phyloP scores from a whole-genome alignment of 208 protist species.

The Naegleria lovaniensis region DNA sequence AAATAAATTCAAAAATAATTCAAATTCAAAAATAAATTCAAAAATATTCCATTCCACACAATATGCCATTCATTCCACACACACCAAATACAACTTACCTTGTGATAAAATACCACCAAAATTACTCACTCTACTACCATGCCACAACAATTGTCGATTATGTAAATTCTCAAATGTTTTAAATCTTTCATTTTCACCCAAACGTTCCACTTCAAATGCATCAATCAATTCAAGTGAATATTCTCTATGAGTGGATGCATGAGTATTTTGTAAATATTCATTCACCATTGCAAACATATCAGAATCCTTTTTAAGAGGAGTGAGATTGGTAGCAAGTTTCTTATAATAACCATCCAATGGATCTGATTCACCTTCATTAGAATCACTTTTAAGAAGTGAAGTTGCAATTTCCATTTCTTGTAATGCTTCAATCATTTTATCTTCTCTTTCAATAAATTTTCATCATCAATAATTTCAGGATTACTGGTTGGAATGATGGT shows the following conservation, averaged over 20 bases:
- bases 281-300: constrained; percentile 53
- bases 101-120: constrained; percentile 78
- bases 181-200: constrained; percentile 57
- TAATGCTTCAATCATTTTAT: constrained; percentile 68
- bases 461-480: constrained; percentile 7
- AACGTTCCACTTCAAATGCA: constrained; percentile 60
- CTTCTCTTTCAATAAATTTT: constrained; percentile 42
- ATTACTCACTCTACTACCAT: constrained; percentile 76
- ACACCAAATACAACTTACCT: no score
- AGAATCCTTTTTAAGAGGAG: not conserved
- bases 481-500: not conserved
- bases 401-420: constrained; percentile 65
- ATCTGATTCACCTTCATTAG: not conserved
- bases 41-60: no score
- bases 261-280: constrained; percentile 62
- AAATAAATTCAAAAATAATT: no score
- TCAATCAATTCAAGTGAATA: constrained; percentile 55
- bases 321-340: not conserved
- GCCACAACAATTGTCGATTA: constrained; percentile 74
- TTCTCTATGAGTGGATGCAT: constrained; percentile 58
- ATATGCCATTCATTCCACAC: not conserved
- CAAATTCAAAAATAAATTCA: no score
- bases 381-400: not conserved
- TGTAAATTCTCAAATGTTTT: constrained; percentile 34
- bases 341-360: not conserved